Evolutionary conservation across 345 rosid genomes (phyloP), one percentile per base, ranked within the genome.

Genomic region (Dipteronia sinensis): DNA sequence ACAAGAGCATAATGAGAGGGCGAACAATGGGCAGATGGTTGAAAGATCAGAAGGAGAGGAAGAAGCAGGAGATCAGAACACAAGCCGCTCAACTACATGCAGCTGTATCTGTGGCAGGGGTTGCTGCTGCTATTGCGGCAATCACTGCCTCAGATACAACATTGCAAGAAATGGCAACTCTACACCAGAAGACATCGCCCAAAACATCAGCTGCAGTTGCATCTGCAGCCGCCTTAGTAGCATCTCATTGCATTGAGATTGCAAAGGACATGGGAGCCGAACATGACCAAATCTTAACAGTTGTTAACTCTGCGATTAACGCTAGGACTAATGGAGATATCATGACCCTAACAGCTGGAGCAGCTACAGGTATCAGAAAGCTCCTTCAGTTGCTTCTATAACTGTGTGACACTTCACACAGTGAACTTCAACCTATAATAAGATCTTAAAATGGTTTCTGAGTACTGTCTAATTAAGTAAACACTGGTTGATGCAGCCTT

Each of bases 261-360:
- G 98, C 98, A 4, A 95, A 91, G 87, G 98, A 93, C 78, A 89
- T 93, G 87, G 98, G 98, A 19, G 97, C 98, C 4, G 93, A 90
- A 34, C 93, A 90, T 73, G 89, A 91, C 66, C 98, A 95, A 77
- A 90, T 95, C 34, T 77, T 83, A 17, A 61, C 88, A 0, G 95
- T 82, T 8, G 93, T 95, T 65, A 89, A 86, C 89, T 95, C 97
- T 22, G 95, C 98, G 13, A 84, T 90, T 23, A 95, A 88, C 59
- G 94, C 93, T 22, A 93, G 80, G 86, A 89, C 89, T 67, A 92
- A 86, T 73, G 98, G 98, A 64, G 98, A 95, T 79, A 82, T 95
- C 84, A 91, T 95, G 93, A 90, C 97, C 82, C 80, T 95, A 80
- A 95, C 98, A 25, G 98, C 98, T 4, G 95, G 94, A 71, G 97